A percentile compares a stretch with the other conserved stretches of the same genome.
These are phyloP conservation scores for Pulveroboletus sp. DNA, from an alignment of 768 basidiomycete genomes.

Conservation along the genomic window DNA sequence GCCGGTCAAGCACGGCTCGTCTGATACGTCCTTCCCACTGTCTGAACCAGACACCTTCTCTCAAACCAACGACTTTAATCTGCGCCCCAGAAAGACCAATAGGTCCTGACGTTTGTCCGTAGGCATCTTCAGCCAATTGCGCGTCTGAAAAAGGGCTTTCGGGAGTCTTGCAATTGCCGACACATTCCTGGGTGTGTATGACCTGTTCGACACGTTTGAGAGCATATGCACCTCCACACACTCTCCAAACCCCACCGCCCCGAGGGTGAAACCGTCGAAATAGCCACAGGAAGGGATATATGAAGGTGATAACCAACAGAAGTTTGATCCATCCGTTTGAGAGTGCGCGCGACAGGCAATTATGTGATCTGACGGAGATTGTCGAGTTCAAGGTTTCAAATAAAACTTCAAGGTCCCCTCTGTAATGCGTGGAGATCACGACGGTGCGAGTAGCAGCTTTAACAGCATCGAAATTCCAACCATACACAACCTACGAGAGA, in stretches of 20 bases:
- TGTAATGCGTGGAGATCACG: constrained; percentile 38
- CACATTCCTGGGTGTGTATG: constrained; percentile 6
- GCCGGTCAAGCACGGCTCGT: constrained; percentile 47
- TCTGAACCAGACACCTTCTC: constrained; percentile 77
- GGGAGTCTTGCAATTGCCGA: constrained; percentile 1
- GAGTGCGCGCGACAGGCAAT: constrained; percentile 58
- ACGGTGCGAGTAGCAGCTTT: constrained; percentile 34
- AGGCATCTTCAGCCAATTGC: background rate
- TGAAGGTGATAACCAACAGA: constrained; percentile 59
- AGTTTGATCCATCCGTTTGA: constrained; percentile 70
- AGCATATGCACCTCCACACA: constrained; percentile 74
- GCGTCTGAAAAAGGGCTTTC: constrained; percentile 4
- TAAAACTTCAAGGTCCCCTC: constrained; percentile 38
- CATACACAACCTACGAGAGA: constrained; percentile 47
- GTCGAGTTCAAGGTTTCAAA: constrained; percentile 44
- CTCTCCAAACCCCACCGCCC: constrained; percentile 73
- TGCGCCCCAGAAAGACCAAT: constrained; percentile 24
- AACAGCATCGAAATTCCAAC: constrained; percentile 49
- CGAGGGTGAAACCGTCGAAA: constrained; percentile 61
- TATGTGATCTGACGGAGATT: constrained; percentile 65
- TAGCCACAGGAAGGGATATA: constrained; percentile 81
- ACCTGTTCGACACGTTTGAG: constrained; percentile 42
- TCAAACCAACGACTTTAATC: constrained; percentile 48
- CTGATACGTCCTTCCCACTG: constrained; percentile 69
- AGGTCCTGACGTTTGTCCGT: constrained; percentile 20